Evolutionary conservation across 257 asterid genomes (phyloP).

Genomic region (Anisodus tanguticus): DNA sequence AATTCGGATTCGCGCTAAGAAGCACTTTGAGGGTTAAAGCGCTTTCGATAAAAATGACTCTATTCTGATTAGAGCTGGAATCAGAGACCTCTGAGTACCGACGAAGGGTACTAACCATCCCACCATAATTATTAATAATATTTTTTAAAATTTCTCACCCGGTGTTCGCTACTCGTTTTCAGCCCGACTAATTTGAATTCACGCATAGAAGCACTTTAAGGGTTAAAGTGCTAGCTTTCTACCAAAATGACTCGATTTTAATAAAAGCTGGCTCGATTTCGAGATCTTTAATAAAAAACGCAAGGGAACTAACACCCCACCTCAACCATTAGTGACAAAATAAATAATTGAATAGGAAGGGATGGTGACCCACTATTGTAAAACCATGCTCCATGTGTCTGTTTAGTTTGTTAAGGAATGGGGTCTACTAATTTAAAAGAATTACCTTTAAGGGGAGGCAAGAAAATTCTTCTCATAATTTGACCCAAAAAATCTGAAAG

Average conservation of each 20-base stretch:
- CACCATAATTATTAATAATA: too few relatives aligned
- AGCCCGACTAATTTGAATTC: too few relatives aligned
- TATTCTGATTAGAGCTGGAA: neutral
- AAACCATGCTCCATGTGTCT: slow-evolving; percentile 24
- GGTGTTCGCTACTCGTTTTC: too few relatives aligned
- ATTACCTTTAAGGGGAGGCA: slow-evolving; percentile 8
- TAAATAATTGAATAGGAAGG: slow-evolving; percentile 25
- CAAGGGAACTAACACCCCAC: too few relatives aligned
- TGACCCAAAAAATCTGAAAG: neutral
- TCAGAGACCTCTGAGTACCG: fast-evolving
- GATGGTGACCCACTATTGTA: slow-evolving; percentile 27
- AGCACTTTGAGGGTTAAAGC: neutral
- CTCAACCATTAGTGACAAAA: neutral
- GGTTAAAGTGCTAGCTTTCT: too few relatives aligned
- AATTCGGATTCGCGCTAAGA: too few relatives aligned
- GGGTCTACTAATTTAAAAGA: neutral
- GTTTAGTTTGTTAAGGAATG: slow-evolving; percentile 20
- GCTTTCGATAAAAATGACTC: neutral
- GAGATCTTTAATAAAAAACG: too few relatives aligned
- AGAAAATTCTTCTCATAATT: slow-evolving; percentile 29
- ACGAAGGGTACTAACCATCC: neutral
- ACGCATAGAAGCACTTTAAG: too few relatives aligned
- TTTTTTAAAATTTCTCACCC: too few relatives aligned
- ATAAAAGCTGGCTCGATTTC: too few relatives aligned
- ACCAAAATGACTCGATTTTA: too few relatives aligned